Conservation (phyloP, 805 yeast genomes). For the Metschnikowia drakensbergensis region DNA sequence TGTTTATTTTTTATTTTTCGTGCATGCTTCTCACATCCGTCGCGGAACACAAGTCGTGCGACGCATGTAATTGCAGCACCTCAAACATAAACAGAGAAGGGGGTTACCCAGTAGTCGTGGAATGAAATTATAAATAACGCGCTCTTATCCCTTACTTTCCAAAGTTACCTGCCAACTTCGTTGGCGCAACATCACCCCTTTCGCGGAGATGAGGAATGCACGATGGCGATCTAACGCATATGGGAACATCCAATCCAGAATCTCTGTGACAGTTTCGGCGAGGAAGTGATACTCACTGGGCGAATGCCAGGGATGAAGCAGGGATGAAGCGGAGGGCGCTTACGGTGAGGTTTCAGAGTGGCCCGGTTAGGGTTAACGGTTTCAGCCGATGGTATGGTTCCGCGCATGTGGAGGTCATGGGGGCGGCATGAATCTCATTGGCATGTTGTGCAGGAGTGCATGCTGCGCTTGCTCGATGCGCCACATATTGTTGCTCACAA, state of each 20-base stretch:
- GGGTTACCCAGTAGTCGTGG: not conserved
- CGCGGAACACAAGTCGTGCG: not conserved
- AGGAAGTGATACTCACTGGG: too few species aligned
- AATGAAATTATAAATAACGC: not conserved
- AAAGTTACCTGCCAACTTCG: not conserved
- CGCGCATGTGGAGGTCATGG: too few species aligned
- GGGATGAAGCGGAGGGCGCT: too few species aligned
- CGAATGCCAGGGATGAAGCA: too few species aligned
- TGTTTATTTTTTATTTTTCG: not conserved
- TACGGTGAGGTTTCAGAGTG: not conserved
- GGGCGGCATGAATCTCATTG: not conserved
- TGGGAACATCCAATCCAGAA: not conserved
- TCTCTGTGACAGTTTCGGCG: too few species aligned
- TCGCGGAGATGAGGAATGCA: not conserved
- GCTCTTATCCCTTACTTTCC: not conserved
- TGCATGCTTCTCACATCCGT: not conserved
- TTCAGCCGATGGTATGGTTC: too few species aligned
- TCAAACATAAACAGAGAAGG: not conserved
- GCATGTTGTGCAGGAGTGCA: not conserved
- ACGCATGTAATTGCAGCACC: constrained; percentile 1
- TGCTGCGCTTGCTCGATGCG: not conserved
- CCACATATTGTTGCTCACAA: not conserved
- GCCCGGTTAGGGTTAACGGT: not conserved
- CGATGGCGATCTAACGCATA: too few species aligned
- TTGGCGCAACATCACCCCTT: not conserved